Conservation (phyloP, 2,329 filamentous ascomycete species). For the Trichoderma koningii region DNA sequence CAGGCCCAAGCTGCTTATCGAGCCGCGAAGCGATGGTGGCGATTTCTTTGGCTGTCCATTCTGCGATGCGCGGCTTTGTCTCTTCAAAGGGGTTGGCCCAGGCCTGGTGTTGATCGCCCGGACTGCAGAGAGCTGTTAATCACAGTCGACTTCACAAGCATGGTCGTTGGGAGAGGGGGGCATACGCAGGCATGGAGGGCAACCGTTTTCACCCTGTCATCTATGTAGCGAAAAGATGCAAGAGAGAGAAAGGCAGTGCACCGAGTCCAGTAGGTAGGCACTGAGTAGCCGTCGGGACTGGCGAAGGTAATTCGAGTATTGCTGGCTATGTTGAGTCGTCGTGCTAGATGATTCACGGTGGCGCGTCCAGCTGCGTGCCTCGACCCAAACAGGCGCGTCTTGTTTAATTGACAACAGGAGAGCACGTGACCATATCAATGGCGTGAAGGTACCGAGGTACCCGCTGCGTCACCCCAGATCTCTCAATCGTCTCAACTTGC, state of each 20-base stretch:
- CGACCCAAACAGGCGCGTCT: slow-evolving; percentile 22
- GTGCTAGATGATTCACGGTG: slow-evolving; percentile 17
- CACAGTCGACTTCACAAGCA: not conserved
- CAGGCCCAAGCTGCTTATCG: slow-evolving; percentile 90
- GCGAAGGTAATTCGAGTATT: not conserved
- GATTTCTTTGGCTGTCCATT: slow-evolving; percentile 88
- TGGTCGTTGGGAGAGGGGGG: slow-evolving; percentile 18
- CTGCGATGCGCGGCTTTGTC: slow-evolving; percentile 64
- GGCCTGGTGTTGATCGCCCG: slow-evolving; percentile 63
- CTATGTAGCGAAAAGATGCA: not conserved
- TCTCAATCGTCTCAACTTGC: not conserved
- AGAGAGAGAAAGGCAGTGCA: not conserved
- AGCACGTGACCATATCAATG: slow-evolving; percentile 34
- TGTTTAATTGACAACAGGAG: slow-evolving; percentile 33
- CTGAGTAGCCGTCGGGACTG: not conserved
- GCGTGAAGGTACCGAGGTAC: not conserved
- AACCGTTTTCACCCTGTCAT: slow-evolving; percentile 34
- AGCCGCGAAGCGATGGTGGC: slow-evolving; percentile 83
- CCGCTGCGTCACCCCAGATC: not conserved
- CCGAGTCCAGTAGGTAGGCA: too few species aligned
- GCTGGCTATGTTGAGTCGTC: not conserved
- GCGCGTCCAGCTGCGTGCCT: slow-evolving; percentile 8
- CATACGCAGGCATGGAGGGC: slow-evolving; percentile 50
- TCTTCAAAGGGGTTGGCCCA: slow-evolving; percentile 82
- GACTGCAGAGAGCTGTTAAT: slow-evolving; percentile 47